phyloP scores from a whole-genome alignment of 2,329 filamentous ascomycete genomes.

The Calonectria pteridis region DNA sequence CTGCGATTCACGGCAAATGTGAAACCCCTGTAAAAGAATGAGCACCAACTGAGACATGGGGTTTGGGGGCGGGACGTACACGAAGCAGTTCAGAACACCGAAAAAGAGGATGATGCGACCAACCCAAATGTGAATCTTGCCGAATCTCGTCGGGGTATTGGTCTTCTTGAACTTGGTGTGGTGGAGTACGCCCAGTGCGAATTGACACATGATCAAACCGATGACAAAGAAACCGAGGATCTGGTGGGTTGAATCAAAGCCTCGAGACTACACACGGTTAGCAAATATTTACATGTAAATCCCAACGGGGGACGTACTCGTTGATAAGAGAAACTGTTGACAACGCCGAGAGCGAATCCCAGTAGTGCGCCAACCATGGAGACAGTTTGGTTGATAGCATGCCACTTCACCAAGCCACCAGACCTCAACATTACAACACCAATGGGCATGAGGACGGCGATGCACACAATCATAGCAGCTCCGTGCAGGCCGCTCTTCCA shows the following conservation, averaged over 20 bases:
- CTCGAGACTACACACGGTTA: slow-evolving; percentile 58
- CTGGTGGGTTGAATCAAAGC: slow-evolving; percentile 67
- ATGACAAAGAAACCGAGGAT: slow-evolving; percentile 69
- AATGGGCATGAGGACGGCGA: slow-evolving; percentile 67
- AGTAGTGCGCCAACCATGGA: slow-evolving; percentile 62
- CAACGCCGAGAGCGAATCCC: slow-evolving; percentile 66
- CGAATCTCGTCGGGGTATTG: slow-evolving; percentile 61
- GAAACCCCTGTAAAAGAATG: slow-evolving; percentile 61
- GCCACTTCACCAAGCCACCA: slow-evolving; percentile 65
- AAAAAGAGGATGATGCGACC: slow-evolving; percentile 66
- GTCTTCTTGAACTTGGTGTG: slow-evolving; percentile 66
- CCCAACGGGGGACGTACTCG: slow-evolving; percentile 57
- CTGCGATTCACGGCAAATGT: slow-evolving; percentile 64
- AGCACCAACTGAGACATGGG: background rate
- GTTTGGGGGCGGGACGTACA: slow-evolving; percentile 55
- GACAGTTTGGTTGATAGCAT: slow-evolving; percentile 65
- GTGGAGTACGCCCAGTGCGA: slow-evolving; percentile 67
- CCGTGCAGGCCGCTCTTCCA: slow-evolving; percentile 58
- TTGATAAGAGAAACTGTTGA: slow-evolving; percentile 65
- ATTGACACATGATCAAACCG: slow-evolving; percentile 64
- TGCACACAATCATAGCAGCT: slow-evolving; percentile 67
- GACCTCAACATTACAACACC: slow-evolving; percentile 67
- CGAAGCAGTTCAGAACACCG: slow-evolving; percentile 68
- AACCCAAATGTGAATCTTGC: slow-evolving; percentile 68
- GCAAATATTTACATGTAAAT: background rate